These are phyloP conservation scores for Trichoderma brevicompactum DNA, from an alignment of 2,329 filamentous ascomycete species.

Conservation along the genomic window DNA sequence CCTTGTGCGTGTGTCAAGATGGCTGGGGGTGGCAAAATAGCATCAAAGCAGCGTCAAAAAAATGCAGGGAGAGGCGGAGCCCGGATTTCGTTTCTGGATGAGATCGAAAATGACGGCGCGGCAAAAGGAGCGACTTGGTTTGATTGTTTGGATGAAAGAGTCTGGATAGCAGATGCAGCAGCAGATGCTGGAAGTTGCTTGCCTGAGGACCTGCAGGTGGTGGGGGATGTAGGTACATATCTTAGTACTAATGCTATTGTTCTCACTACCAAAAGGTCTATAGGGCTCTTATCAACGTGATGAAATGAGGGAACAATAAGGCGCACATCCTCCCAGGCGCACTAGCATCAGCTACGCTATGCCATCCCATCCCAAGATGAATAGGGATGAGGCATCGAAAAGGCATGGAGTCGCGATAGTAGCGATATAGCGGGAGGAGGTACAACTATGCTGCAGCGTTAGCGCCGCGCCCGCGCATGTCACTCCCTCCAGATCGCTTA, in stretches of 20 bases:
- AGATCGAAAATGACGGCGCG: not conserved
- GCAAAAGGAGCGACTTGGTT: conserved; percentile 1
- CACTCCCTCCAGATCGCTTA: not conserved
- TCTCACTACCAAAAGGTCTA: no score
- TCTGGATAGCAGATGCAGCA: not conserved
- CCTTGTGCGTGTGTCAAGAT: conserved; percentile 26
- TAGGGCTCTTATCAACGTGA: no score
- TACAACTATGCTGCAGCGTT: not conserved
- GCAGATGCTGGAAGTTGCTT: not conserved
- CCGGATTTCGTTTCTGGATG: not conserved
- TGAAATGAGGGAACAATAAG: no score
- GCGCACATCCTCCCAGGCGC: no score
- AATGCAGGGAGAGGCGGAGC: not conserved
- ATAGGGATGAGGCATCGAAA: no score
- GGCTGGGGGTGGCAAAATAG: conserved; percentile 9
- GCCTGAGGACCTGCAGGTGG: not conserved
- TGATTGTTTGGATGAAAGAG: conserved; percentile 14
- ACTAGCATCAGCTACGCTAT: no score
- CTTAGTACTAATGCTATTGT: no score
- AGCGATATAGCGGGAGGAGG: no score
- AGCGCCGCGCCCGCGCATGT: conserved; percentile 1
- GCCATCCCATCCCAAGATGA: no score
- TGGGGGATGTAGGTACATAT: no score
- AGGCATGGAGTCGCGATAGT: no score
- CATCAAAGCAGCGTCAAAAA: not conserved